These are phyloP conservation scores for Xerocomus potaroensis DNA, from an alignment of 768 basidiomycete genomes.

Conservation along the genomic window DNA sequence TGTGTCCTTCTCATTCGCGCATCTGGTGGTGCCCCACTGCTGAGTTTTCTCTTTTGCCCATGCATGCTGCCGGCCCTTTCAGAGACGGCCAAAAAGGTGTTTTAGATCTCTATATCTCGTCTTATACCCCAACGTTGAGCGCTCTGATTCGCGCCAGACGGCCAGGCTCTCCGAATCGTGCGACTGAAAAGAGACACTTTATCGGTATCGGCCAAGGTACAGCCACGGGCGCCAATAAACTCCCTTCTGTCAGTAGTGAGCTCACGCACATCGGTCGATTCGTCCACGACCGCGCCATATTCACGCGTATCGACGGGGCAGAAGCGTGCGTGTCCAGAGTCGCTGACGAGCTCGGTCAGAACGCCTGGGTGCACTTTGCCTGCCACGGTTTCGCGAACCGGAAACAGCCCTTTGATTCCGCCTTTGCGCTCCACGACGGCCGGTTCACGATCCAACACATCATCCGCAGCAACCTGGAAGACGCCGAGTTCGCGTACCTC, in stretches of 20 bases:
- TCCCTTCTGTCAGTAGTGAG: background rate
- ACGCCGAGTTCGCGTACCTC: slow-evolving; percentile 10
- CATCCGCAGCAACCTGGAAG: slow-evolving; percentile 1
- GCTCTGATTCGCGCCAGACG: slow-evolving; percentile 12
- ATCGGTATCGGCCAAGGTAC: slow-evolving; percentile 3
- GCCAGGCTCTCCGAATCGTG: background rate
- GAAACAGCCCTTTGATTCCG: slow-evolving; percentile 14
- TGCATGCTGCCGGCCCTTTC: slow-evolving; percentile 17
- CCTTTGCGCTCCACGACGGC: too few species aligned
- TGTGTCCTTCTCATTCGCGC: background rate
- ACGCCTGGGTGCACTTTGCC: slow-evolving; percentile 20
- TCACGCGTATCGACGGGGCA: background rate
- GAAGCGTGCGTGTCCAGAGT: background rate
- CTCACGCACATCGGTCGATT: background rate
- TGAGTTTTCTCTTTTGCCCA: background rate
- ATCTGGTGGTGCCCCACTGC: background rate
- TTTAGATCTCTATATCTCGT: slow-evolving; percentile 15
- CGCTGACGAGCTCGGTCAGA: background rate
- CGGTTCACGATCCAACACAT: slow-evolving; percentile 3
- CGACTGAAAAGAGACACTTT: background rate
- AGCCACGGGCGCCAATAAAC: background rate
- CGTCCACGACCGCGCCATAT: background rate
- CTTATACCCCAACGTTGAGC: slow-evolving; percentile 19
- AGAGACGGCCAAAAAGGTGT: slow-evolving; percentile 1
- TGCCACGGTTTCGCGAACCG: slow-evolving; percentile 15